These are phyloP conservation scores for Aspergillus cristatus DNA, from an alignment of 495 filamentous ascomycete species.

Conservation along the genomic window DNA sequence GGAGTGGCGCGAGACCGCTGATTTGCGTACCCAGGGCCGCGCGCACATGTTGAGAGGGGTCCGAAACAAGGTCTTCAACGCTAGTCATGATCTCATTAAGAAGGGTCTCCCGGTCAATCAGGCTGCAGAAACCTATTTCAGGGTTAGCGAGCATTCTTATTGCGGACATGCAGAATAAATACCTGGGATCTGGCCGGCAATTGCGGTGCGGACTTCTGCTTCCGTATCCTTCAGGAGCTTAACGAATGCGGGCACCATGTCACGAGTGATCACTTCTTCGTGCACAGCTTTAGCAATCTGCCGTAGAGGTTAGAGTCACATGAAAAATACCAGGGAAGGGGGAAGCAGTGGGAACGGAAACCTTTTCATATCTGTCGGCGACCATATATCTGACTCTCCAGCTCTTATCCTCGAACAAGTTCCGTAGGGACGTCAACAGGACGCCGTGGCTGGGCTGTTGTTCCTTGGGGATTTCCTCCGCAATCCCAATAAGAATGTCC, in stretches of 20 bases:
- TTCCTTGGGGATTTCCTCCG: constrained; percentile 95
- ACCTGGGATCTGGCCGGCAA: constrained; percentile 95
- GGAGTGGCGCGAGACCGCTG: constrained; percentile 89
- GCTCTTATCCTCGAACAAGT: constrained; percentile 95
- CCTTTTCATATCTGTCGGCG: constrained; percentile 96
- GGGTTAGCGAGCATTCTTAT: constrained; percentile 10
- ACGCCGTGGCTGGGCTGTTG: constrained; percentile 95
- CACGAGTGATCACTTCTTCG: constrained; percentile 87
- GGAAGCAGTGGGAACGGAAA: constrained; percentile 19
- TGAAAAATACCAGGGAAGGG: not conserved
- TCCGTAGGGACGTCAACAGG: constrained; percentile 79
- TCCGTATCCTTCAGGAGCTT: constrained; percentile 96
- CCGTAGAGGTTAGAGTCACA: constrained; percentile 9
- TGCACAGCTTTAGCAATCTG: constrained; percentile 97
- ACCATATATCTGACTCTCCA: constrained; percentile 99
- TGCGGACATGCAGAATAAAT: constrained; percentile 14
- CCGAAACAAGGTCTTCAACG: constrained; percentile 90
- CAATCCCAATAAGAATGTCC: constrained; percentile 91
- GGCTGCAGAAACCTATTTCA: constrained; percentile 69
- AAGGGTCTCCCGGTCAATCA: constrained; percentile 78
- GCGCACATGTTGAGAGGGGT: constrained; percentile 92
- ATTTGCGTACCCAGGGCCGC: constrained; percentile 94
- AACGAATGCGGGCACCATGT: constrained; percentile 93
- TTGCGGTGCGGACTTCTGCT: constrained; percentile 93
- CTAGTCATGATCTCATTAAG: constrained; percentile 96